Percentiles rank a stretch among this genome's conserved stretches.
phyloP scores from a whole-genome alignment of 352 stramenopile species.

The Stramenopiles sp. region DNA sequence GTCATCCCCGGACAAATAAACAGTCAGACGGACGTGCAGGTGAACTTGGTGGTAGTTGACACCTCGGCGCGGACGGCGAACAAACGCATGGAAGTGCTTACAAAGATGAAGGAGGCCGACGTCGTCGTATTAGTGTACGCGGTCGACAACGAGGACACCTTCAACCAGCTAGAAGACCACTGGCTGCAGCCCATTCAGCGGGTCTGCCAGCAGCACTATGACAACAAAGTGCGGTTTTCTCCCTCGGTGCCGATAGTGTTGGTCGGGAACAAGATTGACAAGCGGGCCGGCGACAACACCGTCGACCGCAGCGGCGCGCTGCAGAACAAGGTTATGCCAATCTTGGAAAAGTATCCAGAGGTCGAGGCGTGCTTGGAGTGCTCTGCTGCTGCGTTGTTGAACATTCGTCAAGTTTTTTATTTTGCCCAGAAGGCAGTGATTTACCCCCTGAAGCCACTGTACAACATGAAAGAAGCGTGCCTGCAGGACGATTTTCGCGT shows the following conservation, averaged over 20 bases:
- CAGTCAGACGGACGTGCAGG: conserved; percentile 49
- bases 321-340: conserved; percentile 40
- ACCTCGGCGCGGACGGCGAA: conserved; percentile 34
- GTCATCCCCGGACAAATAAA: conserved; percentile 64
- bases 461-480: conserved; percentile 35
- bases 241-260: conserved; percentile 46
- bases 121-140: conserved; percentile 61
- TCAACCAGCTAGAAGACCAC: conserved; percentile 37
- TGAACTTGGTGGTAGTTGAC: not conserved
- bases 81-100: conserved; percentile 55
- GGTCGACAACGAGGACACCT: conserved; percentile 50
- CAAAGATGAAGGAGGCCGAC: conserved; percentile 52
- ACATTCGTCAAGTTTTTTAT: conserved; percentile 61
- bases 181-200: conserved; percentile 4
- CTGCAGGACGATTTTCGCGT: conserved; percentile 52
- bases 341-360: conserved; percentile 48
- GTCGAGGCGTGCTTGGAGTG: conserved; percentile 36
- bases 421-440: conserved; percentile 61
- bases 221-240: conserved; percentile 37
- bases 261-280: conserved; percentile 61
- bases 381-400: conserved; percentile 59
- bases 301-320: conserved; percentile 35
- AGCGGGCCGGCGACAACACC: conserved; percentile 36
- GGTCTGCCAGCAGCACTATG: conserved; percentile 48
- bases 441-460: conserved; percentile 58